These are phyloP conservation scores for Acidomyces sp. DNA, from an alignment of 495 filamentous ascomycete genomes.

Conservation along the genomic window DNA sequence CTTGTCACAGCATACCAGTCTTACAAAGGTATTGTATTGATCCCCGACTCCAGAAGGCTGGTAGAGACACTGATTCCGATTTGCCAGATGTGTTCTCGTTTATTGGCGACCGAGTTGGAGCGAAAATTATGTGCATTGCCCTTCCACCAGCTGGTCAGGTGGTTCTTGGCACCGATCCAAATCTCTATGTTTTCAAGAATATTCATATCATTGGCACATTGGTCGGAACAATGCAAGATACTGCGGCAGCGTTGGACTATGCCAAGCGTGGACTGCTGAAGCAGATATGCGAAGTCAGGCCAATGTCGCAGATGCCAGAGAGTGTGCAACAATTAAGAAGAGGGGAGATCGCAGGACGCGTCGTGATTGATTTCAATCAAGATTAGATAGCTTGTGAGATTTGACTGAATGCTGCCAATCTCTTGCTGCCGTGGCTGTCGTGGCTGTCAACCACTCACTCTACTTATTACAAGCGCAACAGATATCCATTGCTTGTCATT, in stretches of 20 bases:
- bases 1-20: slow-evolving; percentile 39
- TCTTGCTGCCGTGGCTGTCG: too few relatives aligned
- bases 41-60: too few relatives aligned
- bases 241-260: slow-evolving; percentile 34
- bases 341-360: slow-evolving; percentile 36
- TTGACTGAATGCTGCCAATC: too few relatives aligned
- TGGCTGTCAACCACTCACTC: too few relatives aligned
- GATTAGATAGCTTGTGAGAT: too few relatives aligned
- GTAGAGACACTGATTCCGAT: slow-evolving; percentile 12
- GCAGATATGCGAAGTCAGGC: slow-evolving; percentile 26
- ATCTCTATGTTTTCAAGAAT: slow-evolving; percentile 33
- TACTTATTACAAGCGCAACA: too few relatives aligned
- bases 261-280: slow-evolving; percentile 33
- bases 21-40: slow-evolving; percentile 34
- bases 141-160: slow-evolving; percentile 26
- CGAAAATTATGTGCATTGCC: slow-evolving; percentile 35
- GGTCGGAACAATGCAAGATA: slow-evolving; percentile 37
- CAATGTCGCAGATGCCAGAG: slow-evolving; percentile 23
- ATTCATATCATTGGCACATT: slow-evolving; percentile 36
- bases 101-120: slow-evolving; percentile 33
- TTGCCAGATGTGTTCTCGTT: slow-evolving; percentile 20
- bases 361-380: slow-evolving; percentile 39
- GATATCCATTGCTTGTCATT: too few relatives aligned
- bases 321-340: slow-evolving; percentile 26
- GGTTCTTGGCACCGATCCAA: slow-evolving; percentile 33